Evolutionary conservation across 257 asterid species (phyloP), one percentile per base, ranked within the genome.

Genomic region (Fraxinus pennsylvanica): DNA sequence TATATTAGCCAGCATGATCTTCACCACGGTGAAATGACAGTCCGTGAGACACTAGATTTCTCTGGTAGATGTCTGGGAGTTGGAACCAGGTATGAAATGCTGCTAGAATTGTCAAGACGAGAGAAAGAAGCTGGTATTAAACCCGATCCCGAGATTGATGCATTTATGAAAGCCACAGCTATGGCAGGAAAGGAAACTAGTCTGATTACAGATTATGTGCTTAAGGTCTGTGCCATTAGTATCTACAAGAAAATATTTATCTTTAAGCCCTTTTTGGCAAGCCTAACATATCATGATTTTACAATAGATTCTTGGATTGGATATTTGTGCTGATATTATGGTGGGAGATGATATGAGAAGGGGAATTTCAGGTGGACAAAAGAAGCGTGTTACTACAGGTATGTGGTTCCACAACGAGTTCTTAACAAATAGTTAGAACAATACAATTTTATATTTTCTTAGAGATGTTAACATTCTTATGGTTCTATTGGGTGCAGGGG

Each of bases 311-410:
- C 97, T 94, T 81, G 97, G 96, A 84, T 84, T 94, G 86, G 97
- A 94, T 72, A 91, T 89, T 54, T 94, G 98, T 83, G 93, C 98
- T 59, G 96, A 94, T 88, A 91, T 81, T 69, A 86, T 91, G 96
- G 96, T 94, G 39, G 98, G 98, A 71, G 98, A 94, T 82, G 97
- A 91, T 17, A 94, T 94, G 98, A 90, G 94, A 78, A 82, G 98
- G 67, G 97, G 98, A 27, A 94, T 94, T 68, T 94, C 98, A 0
- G 98, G 98, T n/a, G 98, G 98, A 29, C 97, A 93, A 66, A 93
- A 93, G 79, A 93, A 93, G 81, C 96, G 98, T 21, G 92, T 92
- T 25, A 92, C 98, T 1, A 94, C 94, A 9, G 98, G 98, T 93
- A 82, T 35, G 88, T 74, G 73, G 36, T 43, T 71, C 41, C 38